phyloP scores from a whole-genome alignment of 129 eudicot genomes.

The Flaveria bidentis region DNA sequence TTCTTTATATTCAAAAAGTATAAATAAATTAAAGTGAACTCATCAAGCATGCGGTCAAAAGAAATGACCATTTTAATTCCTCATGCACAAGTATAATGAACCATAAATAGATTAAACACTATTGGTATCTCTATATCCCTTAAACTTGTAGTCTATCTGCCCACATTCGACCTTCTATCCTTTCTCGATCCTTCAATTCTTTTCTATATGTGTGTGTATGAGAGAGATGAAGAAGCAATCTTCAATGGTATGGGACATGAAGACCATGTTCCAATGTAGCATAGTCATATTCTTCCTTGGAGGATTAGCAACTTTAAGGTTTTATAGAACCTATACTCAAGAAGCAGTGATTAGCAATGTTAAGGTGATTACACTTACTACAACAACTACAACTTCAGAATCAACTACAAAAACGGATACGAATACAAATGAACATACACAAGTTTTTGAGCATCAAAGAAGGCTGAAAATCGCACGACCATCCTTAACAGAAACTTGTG shows the following conservation, averaged over 20 bases:
- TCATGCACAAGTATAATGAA: slow-evolving; percentile 2
- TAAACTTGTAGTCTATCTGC: background rate
- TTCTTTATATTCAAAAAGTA: background rate
- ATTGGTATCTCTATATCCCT: slow-evolving; percentile 4
- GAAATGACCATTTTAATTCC: background rate
- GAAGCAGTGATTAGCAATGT: slow-evolving; percentile 14
- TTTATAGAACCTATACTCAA: slow-evolving; percentile 25
- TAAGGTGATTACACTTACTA: slow-evolving; percentile 11
- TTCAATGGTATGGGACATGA: slow-evolving; percentile 37
- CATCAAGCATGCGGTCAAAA: slow-evolving; percentile 24
- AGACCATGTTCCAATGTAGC: slow-evolving; percentile 39
- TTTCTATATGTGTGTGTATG: background rate
- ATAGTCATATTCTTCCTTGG: slow-evolving; percentile 37
- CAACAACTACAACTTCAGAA: background rate
- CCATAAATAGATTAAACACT: slow-evolving; percentile 13
- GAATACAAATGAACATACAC: background rate
- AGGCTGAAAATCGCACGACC: slow-evolving; percentile 25
- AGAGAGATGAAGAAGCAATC: slow-evolving; percentile 36
- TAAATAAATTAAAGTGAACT: background rate
- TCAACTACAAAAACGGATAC: background rate
- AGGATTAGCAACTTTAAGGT: slow-evolving; percentile 35
- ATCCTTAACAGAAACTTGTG: slow-evolving; percentile 32
- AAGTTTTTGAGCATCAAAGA: slow-evolving; percentile 30
- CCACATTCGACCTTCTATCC: background rate
- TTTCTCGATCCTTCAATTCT: background rate